Conservation (phyloP, 1,284 basidiomycete species). For the Cutaneotrichosporon spelunceum region DNA sequence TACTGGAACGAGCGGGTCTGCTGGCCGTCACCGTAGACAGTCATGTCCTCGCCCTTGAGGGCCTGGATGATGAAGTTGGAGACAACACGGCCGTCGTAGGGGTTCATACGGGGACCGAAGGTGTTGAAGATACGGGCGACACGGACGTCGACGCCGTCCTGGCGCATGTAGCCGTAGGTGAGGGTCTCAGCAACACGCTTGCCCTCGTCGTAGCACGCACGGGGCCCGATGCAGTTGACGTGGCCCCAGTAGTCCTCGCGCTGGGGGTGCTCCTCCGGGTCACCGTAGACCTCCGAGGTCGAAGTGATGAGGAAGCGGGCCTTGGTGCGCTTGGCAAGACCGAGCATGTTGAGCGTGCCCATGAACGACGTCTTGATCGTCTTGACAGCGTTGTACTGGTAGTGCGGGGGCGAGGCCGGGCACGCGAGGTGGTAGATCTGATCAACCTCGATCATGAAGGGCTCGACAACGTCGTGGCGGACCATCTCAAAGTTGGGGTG, state of each 20-base stretch:
- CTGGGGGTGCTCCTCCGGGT: conserved; percentile 95
- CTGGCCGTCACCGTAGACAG: conserved; percentile 91
- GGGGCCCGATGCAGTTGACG: conserved; percentile 94
- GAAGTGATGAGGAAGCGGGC: conserved; percentile 93
- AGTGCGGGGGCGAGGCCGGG: conserved; percentile 91
- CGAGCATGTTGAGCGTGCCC: conserved; percentile 96
- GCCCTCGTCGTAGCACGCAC: conserved; percentile 97
- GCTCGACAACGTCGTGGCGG: conserved; percentile 92
- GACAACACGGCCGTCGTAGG: conserved; percentile 91
- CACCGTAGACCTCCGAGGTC: conserved; percentile 92
- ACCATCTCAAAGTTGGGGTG: conserved; percentile 99
- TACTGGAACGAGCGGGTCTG: conserved; percentile 98
- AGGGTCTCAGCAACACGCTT: conserved; percentile 93
- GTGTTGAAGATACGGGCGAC: conserved; percentile 93
- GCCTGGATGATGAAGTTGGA: conserved; percentile 98
- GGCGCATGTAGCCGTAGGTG: conserved; percentile 89
- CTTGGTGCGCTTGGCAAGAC: conserved; percentile 94
- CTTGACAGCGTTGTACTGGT: conserved; percentile 93
- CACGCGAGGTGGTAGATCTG: conserved; percentile 97
- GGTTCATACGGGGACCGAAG: conserved; percentile 69
- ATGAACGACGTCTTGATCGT: conserved; percentile 98
- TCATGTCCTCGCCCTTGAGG: conserved; percentile 89
- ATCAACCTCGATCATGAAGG: conserved; percentile 95
- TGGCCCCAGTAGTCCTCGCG: conserved; percentile 95
- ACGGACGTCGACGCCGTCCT: conserved; percentile 90